Base-by-base conservation (phyloP, 164 flowering plant species). In the Aristolochia fimbriata region DNA sequence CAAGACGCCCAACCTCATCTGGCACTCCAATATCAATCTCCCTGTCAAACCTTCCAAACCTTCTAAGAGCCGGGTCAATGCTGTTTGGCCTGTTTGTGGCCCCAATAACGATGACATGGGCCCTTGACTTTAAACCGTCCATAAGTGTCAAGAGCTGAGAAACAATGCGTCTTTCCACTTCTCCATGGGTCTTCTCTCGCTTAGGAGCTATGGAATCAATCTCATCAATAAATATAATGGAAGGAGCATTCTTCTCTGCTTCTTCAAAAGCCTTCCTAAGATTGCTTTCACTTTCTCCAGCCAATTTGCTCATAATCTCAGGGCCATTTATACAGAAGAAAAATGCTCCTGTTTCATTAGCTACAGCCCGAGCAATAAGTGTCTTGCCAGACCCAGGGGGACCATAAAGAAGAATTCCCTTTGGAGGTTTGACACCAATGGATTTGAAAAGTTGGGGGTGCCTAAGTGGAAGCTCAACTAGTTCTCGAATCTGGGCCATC, bases 301-400 rank as follows among this genome's bases (percentile, higher is more conserved):
- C 96, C 77, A 88, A 64, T 65, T 87, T 87, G 19, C 92, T 86
- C 96, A 88, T 86, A 56, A 88, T 88, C 68, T 88, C 96, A 9
- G 96, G 96, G 17, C 96, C 93, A 70, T 88, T 88, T 17, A 86
- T 86, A 59, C 88, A 88, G 70, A 88, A 86, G 77, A 88, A 88
- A 72, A 86, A 88, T 30, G 96, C 93, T 59, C 96, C 92, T 51
- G 96, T 88, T 72, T 88, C 96, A 70, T 88, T 88, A 27, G 96
- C 96, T 68, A 88, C 96, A 67, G 96, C 96, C 33, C 92, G 67
- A 20, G 96, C 96, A 59, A 88, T 88, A 24, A 88, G 65, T 50
- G 96, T 86, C 73, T 88, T 88, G n/a, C 96, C 92, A 45, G 96
- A 82, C 15, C 96, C 96, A 15, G 96, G 96, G 64, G 96, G 96